Base-by-base conservation (phyloP, 2,329 filamentous ascomycete species). In the Scedosporium minutisporum region DNA sequence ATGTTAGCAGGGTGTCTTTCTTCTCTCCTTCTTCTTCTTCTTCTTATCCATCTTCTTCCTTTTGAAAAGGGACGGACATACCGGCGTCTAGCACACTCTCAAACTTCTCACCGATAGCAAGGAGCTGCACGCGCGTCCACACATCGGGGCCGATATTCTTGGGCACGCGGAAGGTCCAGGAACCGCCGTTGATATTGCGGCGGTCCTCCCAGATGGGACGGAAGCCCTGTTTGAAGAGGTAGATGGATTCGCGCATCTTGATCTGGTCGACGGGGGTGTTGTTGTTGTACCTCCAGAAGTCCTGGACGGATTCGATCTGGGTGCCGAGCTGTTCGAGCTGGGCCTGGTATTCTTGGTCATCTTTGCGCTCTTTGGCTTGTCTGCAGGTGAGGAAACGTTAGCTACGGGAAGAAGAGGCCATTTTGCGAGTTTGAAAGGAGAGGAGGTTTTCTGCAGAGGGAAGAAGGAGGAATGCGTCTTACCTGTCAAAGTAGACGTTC, bases 91-190 rank as follows among this genome's bases (percentile, higher is more conserved):
- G 79, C 16, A 84, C 88, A 66, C 83, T 81, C 76, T 95, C 88
- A 65, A 96, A 78, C 71, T 88, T 83, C 79, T 96, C 91, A 41
- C 91, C 91, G 65, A 95, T 90, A 41, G 91, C 91, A 74, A 95
- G 81, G 71, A 93, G 78, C 77, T 92, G 85, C 65, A 96, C 82
- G 71, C 87, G 86, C 68, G 87, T 92, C 91, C 88, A 97, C 71
- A 90, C 89, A 69, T 88, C 88, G 2, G 86, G 83, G 5, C 85
- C 85, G 44, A 83, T 82, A 65, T 80, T 81, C 79, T 96, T 96
- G 66, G 88, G 87, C 55, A 97, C 88, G 60, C 93, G 87, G 76
- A 97, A 96, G 23, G 91, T 96, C 91, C 91, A 97, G 72, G 89
- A 89, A 59, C 93, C 93, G 61, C 93, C 93, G 65, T 87, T 82